Conservation (phyloP, 1,139 yeast species). For the Pichia sp. region DNA sequence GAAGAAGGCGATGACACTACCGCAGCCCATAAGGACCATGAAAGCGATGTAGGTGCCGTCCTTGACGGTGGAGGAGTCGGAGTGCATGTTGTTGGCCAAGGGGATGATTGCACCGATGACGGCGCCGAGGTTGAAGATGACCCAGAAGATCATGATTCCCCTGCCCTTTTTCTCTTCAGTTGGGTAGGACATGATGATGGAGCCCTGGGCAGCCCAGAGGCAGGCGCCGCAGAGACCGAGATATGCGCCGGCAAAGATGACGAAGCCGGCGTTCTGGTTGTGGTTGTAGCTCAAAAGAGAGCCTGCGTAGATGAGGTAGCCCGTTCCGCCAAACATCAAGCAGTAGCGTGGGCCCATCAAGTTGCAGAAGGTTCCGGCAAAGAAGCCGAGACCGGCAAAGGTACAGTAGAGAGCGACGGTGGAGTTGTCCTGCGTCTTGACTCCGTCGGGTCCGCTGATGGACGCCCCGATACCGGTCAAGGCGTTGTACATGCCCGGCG, state of each 20-base stretch:
- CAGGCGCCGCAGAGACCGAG: conserved; percentile 55
- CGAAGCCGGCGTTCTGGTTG: conserved; percentile 48
- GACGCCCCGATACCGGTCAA: conserved; percentile 48
- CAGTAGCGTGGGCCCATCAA: conserved; percentile 46
- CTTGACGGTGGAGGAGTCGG: conserved; percentile 38
- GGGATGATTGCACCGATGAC: conserved; percentile 56
- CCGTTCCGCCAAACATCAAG: conserved; percentile 51
- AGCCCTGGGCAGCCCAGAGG: conserved; percentile 62
- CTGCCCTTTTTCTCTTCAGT: conserved; percentile 52
- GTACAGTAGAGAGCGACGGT: conserved; percentile 53
- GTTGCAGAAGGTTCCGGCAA: conserved; percentile 58
- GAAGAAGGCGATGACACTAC: conserved; percentile 43
- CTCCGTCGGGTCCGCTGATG: conserved; percentile 32
- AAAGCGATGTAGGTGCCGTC: conserved; percentile 58
- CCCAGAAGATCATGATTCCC: conserved; percentile 54
- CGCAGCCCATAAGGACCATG: conserved; percentile 49
- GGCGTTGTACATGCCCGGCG: conserved; percentile 59
- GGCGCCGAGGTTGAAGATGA: conserved; percentile 60
- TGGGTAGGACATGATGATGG: conserved; percentile 55
- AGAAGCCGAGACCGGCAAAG: conserved; percentile 55
- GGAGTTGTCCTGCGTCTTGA: conserved; percentile 39
- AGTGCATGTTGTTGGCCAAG: conserved; percentile 44
- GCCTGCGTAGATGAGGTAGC: conserved; percentile 53
- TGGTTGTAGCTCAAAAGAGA: conserved; percentile 48
- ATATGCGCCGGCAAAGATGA: conserved; percentile 55